Evolutionary conservation across 2,329 filamentous ascomycete species (phyloP), one percentile per base, ranked within the genome.

Genomic region (Trichoderma gracile): DNA sequence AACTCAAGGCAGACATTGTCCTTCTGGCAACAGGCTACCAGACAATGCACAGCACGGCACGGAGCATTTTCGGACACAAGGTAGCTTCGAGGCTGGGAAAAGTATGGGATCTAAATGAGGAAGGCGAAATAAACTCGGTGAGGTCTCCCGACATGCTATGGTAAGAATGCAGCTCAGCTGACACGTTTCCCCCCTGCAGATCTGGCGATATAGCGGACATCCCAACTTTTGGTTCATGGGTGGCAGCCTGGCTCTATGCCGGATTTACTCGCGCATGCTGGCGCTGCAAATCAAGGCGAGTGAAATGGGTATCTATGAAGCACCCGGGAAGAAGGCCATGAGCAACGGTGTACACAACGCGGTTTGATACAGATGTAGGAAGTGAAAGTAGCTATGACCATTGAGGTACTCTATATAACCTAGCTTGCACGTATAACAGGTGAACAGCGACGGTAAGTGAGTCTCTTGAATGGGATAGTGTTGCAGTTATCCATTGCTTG

Each of bases 221-320:
- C 84, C 84, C 0, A 85, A 86, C 0, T 86, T 90, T 65, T 90
- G 86, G 87, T 86, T 85, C 68, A 85, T 87, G 68, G 86, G 86
- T 0, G 87, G 87, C 1, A 89, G 88, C 67, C 70, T 90, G 30
- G 86, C 85, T 0, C 73, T 89, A 57, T 87, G 85, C 65, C 78
- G 87, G 17, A 85, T 84, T 46, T 89, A 81, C 68, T 89, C 86
- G 0, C 81, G 80, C 47, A 60, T 84, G 2, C 66, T 85, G 65
- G 83, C 82, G 1, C 67, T 85, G 53, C 83, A 84, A 71, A 83
- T 85, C 50, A 81, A 82, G 71, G 83, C 71, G 0, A 59, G 75
- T 0, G 77, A 79, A 66, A 12, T 50, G 8, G 56, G 56, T 9
- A 59, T 59, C 6, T 59, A 59, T 30, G 30, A 59, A 23, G n/a